Evolutionary conservation across 2,329 filamentous ascomycete species (phyloP).

Genomic region (Dactylellina sp.): DNA sequence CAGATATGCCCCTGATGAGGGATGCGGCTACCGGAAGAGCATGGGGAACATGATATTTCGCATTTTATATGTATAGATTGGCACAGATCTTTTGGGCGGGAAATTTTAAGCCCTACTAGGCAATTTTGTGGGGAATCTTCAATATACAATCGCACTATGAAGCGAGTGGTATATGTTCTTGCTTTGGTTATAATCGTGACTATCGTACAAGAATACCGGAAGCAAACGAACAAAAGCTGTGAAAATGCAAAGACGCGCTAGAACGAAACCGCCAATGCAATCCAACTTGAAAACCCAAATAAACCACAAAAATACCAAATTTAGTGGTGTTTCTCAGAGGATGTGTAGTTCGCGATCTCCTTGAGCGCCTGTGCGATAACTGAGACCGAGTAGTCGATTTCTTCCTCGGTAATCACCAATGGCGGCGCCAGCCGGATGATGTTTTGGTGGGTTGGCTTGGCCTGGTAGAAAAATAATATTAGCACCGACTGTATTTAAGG

Average conservation of each 20-base stretch:
- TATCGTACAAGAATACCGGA: slow-evolving; percentile 19
- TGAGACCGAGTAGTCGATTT: slow-evolving; percentile 79
- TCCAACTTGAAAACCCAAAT: not conserved
- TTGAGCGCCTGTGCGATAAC: slow-evolving; percentile 85
- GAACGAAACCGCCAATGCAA: not conserved
- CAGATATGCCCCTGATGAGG: slow-evolving; percentile 55
- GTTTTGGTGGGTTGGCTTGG: slow-evolving; percentile 98
- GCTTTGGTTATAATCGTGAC: slow-evolving; percentile 6
- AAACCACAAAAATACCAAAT: not conserved
- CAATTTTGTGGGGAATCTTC: not conserved
- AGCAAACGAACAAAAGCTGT: not conserved
- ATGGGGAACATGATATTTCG: slow-evolving; percentile 35
- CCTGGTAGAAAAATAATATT: slow-evolving; percentile 69
- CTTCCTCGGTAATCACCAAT: slow-evolving; percentile 88
- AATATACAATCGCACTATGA: not conserved
- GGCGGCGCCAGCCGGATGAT: slow-evolving; percentile 98
- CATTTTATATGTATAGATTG: slow-evolving; percentile 1
- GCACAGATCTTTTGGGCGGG: not conserved
- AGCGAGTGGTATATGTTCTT: slow-evolving; percentile 17
- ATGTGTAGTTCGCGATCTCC: slow-evolving; percentile 70
- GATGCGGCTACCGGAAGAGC: slow-evolving; percentile 49
- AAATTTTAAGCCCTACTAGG: not conserved
- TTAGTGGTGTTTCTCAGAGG: slow-evolving; percentile 25
- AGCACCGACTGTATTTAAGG: not conserved
- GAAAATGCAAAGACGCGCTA: not conserved